Conservation (phyloP, 371 early-diverging fungal genomes). For the Rhizopus delemar region DNA sequence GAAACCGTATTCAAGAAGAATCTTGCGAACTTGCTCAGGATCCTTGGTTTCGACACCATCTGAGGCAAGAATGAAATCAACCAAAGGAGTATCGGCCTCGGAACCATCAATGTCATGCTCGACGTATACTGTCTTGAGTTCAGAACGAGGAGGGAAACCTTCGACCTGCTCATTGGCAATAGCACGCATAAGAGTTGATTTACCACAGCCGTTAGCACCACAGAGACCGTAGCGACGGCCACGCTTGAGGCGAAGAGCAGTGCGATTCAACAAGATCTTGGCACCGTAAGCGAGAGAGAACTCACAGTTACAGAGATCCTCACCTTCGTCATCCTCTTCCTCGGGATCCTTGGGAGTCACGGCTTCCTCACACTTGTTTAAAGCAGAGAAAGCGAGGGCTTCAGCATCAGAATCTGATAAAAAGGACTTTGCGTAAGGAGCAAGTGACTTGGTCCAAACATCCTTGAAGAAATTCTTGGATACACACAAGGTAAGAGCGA, state of each 20-base stretch:
- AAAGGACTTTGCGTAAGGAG: slow-evolving; percentile 63
- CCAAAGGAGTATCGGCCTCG: slow-evolving; percentile 64
- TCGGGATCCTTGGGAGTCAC: slow-evolving; percentile 37
- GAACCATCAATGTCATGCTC: slow-evolving; percentile 80
- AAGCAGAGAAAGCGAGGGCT: slow-evolving; percentile 32
- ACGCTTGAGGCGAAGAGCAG: slow-evolving; percentile 70
- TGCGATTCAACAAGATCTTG: slow-evolving; percentile 79
- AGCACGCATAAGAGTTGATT: slow-evolving; percentile 85
- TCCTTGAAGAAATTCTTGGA: slow-evolving; percentile 46
- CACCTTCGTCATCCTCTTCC: slow-evolving; percentile 53
- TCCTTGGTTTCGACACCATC: slow-evolving; percentile 56
- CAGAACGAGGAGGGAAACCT: slow-evolving; percentile 75
- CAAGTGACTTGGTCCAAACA: slow-evolving; percentile 39
- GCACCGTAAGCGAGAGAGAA: slow-evolving; percentile 85
- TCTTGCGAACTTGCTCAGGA: slow-evolving; percentile 54
- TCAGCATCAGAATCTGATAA: slow-evolving; percentile 38
- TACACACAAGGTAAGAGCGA: slow-evolving; percentile 45
- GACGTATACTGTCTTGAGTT: slow-evolving; percentile 72
- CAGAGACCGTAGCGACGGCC: slow-evolving; percentile 84
- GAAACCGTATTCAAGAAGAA: slow-evolving; percentile 70
- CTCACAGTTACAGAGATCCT: slow-evolving; percentile 78
- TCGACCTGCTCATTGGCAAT: slow-evolving; percentile 76
- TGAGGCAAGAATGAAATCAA: slow-evolving; percentile 67
- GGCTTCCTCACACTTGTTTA: slow-evolving; percentile 49
- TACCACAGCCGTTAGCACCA: slow-evolving; percentile 88